Evolutionary conservation across 2,329 filamentous ascomycete species (phyloP), one percentile per base, ranked within the genome.

Genomic region (Parafenestella ontariensis): DNA sequence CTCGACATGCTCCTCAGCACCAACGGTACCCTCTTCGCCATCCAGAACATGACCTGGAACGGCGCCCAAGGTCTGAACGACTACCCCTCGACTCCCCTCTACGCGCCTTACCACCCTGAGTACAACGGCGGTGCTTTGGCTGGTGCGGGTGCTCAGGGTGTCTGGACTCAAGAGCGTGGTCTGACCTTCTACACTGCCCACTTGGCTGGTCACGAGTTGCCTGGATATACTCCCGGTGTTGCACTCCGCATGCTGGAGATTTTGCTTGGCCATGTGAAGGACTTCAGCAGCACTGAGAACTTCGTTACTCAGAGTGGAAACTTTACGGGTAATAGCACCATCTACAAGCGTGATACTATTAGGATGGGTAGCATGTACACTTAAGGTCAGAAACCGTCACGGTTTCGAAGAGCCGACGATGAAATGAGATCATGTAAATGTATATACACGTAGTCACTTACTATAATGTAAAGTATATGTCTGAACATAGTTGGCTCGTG

Each of bases 11-110:
- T 82, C 4, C 76, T 85, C 42, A 70, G 74, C 43, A 81, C 80
- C 24, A 82, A 84, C 60, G 82, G 81, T 2, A 84, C 82, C 0
- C 72, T 84, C 4, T 72, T 84, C 18, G 77, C 79, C 3, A 73
- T 85, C 34, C 81, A 84, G 64, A 84, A 84, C 68, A 78, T 83
- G 73, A 84, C 81, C 2, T 83, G 81, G 80, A 78, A 81, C 62
- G 81, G 81, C 13, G 56, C 65, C 2, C 78, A 81, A 46, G 81
- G 81, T 10, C 77, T 84, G 37, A 75, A 79, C 21, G 52, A 65
- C 5, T 76, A 76, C 20, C 81, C 81, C 0, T 65, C 57, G 17
- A 73, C 66, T n/a, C 68, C 69, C 1, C 75, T 82, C 39, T 80
- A 78, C 55, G 74, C 74, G 0, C 79, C 80, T 0, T 78, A 78